A percentile compares a stretch with the other conserved stretches of the same genome.
These are phyloP conservation scores for Colletotrichum tropicale DNA, from an alignment of 2,329 filamentous ascomycete species.

Conservation along the genomic window DNA sequence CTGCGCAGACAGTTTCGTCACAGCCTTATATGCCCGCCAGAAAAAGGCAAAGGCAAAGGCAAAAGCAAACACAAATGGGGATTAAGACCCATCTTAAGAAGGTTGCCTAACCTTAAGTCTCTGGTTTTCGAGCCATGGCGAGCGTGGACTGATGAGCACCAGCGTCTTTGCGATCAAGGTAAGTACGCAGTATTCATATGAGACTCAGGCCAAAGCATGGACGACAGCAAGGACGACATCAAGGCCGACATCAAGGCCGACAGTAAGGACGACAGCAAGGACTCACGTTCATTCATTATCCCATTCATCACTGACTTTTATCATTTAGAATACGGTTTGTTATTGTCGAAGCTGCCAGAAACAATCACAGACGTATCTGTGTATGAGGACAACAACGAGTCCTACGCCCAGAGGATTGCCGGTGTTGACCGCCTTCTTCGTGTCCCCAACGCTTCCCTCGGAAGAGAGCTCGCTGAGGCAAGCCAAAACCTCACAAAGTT, in stretches of 20 bases:
- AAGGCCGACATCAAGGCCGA: background rate
- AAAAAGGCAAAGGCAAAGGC: background rate
- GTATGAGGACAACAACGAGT: background rate
- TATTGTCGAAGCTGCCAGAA: background rate
- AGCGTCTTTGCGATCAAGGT: background rate
- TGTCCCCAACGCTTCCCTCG: background rate
- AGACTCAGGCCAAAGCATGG: background rate
- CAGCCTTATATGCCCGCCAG: background rate
- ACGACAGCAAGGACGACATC: background rate
- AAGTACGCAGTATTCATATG: background rate
- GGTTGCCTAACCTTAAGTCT: background rate
- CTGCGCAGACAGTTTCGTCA: background rate
- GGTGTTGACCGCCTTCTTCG: background rate
- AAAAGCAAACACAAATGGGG: too few species aligned
- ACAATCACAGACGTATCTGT: background rate
- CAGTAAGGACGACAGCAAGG: background rate
- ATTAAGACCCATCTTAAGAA: background rate
- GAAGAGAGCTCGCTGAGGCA: accelerated
- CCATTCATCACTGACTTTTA: background rate
- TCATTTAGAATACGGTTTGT: background rate
- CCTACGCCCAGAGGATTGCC: background rate
- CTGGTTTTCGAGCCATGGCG: background rate
- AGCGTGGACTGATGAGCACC: background rate
- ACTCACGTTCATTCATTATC: background rate
- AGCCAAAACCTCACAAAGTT: background rate